phyloP scores from a whole-genome alignment of 768 basidiomycete species.

The Boletellus ananas region DNA sequence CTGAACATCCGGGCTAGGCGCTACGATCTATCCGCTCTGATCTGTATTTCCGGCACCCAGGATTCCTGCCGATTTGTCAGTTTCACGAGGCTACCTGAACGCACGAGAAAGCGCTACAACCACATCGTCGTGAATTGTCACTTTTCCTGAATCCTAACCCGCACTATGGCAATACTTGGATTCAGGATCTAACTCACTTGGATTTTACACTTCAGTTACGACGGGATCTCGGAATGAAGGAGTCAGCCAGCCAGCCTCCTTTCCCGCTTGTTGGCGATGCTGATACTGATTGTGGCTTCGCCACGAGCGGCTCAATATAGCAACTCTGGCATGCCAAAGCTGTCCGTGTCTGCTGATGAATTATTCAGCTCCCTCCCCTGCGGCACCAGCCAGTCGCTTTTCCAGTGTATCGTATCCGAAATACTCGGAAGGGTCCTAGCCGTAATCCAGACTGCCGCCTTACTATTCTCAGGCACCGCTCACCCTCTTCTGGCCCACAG shows the following conservation, averaged over 20 bases:
- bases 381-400: no score
- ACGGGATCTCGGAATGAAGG: neutral
- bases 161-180: neutral
- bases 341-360: no score
- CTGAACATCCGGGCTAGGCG: no score
- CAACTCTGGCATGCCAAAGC: no score
- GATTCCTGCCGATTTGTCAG: neutral
- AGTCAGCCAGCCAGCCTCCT: neutral
- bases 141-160: neutral
- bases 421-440: neutral
- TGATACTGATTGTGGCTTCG: neutral
- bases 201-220: no score
- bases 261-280: neutral
- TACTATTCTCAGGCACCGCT: neutral
- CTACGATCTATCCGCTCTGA: neutral
- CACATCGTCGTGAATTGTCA: neutral
- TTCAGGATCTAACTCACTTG: neutral
- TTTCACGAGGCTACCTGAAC: neutral
- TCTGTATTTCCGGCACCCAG: neutral
- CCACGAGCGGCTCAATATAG: neutral
- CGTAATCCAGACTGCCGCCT: neutral
- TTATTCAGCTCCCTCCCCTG: no score
- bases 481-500: neutral
- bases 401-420: neutral
- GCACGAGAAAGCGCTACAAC: neutral